A percentile compares a stretch with the other conserved stretches of the same genome.
These are phyloP conservation scores for Rosa persica DNA, from an alignment of 306 rosid species.

Conservation along the genomic window DNA sequence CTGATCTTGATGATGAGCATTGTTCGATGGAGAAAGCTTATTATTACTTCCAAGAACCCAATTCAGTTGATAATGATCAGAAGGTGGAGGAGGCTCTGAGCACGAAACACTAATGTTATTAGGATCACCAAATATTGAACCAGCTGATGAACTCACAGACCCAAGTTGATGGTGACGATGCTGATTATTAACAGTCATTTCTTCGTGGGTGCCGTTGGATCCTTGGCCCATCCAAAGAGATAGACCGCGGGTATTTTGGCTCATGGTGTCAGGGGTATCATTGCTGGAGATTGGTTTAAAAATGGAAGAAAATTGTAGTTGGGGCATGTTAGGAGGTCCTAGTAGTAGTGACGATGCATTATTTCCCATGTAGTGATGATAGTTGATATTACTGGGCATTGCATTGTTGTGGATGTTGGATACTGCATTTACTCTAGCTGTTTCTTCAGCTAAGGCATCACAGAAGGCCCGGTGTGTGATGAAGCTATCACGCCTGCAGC, in stretches of 20 bases:
- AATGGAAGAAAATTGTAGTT: conserved; percentile 47
- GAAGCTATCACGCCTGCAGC: conserved; percentile 92
- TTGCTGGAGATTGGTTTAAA: conserved; percentile 55
- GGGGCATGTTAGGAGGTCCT: conserved; percentile 39
- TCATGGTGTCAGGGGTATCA: conserved; percentile 31
- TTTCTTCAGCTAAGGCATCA: conserved; percentile 94
- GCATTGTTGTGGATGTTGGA: conserved; percentile 42
- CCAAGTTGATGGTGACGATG: conserved; percentile 34
- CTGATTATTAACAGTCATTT: conserved; percentile 15
- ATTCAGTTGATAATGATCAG: conserved; percentile 48
- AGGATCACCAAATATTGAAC: conserved; percentile 39
- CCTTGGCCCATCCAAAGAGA: conserved; percentile 59
- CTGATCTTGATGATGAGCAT: conserved; percentile 28
- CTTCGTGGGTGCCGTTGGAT: conserved; percentile 32
- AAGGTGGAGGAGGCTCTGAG: conserved; percentile 35
- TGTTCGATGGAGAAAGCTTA: conserved; percentile 31
- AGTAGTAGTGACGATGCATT: conserved; percentile 20
- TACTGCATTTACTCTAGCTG: conserved; percentile 74
- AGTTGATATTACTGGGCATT: conserved; percentile 32
- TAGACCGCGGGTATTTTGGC: conserved; percentile 40
- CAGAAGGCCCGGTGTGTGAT: conserved; percentile 91
- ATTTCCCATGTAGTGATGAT: conserved; percentile 49
- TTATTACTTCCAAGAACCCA: conserved; percentile 68
- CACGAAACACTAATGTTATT: conserved; percentile 24
- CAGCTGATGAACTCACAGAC: conserved; percentile 28